Evolutionary conservation across 2,329 filamentous ascomycete species (phyloP).

Genomic region (Apiospora kogelbergensis): DNA sequence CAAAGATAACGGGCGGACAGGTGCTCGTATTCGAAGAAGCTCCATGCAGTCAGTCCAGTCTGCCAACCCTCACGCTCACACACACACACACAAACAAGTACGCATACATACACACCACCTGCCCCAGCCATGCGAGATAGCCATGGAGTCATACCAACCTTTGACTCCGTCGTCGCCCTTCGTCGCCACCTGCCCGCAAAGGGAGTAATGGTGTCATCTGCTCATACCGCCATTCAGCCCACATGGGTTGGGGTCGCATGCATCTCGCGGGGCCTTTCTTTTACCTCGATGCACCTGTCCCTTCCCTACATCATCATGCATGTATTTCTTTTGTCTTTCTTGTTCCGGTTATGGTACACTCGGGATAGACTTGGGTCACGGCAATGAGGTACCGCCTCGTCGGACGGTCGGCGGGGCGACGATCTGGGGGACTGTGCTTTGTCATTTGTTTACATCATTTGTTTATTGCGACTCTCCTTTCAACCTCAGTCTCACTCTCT

Average conservation of each 20-base stretch:
- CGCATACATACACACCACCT: not conserved
- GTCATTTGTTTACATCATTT: not conserved
- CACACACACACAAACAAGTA: not conserved
- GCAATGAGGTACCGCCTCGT: not conserved
- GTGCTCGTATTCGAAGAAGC: not conserved
- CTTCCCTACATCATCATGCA: constrained; percentile 5
- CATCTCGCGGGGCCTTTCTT: not conserved
- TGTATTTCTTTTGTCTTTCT: not conserved
- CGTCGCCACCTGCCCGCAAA: not conserved
- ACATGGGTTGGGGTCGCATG: not conserved
- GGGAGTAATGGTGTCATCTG: not conserved
- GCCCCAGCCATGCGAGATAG: not conserved
- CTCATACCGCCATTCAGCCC: not conserved
- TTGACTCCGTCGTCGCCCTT: not conserved
- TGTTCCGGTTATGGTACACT: not conserved
- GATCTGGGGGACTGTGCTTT: not conserved
- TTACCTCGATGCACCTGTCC: not conserved
- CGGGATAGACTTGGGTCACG: constrained; percentile 8
- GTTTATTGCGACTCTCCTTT: not conserved
- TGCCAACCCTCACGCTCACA: not conserved
- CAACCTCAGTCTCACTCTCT: not conserved
- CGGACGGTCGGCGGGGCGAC: not conserved
- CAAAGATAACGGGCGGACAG: constrained; percentile 2
- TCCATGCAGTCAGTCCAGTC: not conserved
- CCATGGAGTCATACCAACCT: not conserved